Percentiles rank a stretch among this genome's conserved stretches.
These are phyloP conservation scores for Jatropha curcas DNA, from an alignment of 345 rosid species.

Conservation along the genomic window DNA sequence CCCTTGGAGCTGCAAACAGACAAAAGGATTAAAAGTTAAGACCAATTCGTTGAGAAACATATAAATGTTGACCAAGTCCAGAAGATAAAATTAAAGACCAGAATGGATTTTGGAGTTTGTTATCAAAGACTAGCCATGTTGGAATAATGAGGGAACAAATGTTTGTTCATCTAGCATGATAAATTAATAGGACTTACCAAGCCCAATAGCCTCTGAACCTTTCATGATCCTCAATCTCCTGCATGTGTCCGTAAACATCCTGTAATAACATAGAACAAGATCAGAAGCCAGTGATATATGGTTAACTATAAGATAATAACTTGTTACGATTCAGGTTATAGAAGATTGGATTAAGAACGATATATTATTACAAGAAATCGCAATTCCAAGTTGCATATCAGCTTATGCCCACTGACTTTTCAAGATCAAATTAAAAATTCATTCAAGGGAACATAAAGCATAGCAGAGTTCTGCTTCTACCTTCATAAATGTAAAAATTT, in stretches of 20 bases:
- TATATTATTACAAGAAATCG: not conserved
- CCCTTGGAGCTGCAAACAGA: conserved; percentile 51
- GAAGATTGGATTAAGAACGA: not conserved
- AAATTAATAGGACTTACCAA: conserved; percentile 21
- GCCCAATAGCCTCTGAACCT: conserved; percentile 40
- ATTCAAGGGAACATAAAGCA: not conserved
- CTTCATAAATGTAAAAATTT: not conserved
- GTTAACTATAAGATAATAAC: not conserved
- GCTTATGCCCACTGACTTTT: not conserved
- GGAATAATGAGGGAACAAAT: not conserved
- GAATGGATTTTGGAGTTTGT: not conserved
- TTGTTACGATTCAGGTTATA: not conserved
- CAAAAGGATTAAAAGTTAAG: not conserved
- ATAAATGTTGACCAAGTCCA: not conserved
- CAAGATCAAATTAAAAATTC: not conserved
- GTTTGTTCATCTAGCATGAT: not conserved
- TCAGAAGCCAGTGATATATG: not conserved
- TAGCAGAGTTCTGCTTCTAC: not conserved
- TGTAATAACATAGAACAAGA: conserved; percentile 3
- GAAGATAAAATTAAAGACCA: not conserved
- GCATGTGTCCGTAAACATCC: conserved; percentile 34
- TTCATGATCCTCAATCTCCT: conserved; percentile 36
- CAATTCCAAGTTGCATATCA: conserved; percentile 3
- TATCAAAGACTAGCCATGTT: not conserved
- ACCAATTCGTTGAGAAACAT: not conserved